phyloP scores from a whole-genome alignment of 2,329 filamentous ascomycete species.

The Hirsutella thompsonii region DNA sequence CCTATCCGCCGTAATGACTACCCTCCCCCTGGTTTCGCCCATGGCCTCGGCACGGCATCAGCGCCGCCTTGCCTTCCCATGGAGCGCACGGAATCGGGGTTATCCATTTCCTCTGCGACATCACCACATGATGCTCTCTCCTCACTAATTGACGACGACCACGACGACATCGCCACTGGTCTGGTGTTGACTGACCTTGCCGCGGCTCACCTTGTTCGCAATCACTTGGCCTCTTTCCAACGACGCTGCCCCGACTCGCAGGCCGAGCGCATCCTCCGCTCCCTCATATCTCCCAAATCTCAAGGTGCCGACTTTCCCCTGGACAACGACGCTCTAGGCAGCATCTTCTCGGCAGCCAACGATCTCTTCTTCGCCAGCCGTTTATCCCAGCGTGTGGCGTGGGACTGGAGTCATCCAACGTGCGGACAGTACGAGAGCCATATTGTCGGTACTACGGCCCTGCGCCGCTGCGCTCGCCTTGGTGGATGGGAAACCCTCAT shows the following conservation, averaged over 20 bases:
- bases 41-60: not conserved
- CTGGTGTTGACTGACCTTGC: conserved; percentile 27
- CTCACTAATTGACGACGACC: conserved; percentile 11
- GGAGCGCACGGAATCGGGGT: conserved; percentile 36
- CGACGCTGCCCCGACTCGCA: conserved; percentile 35
- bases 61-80: conserved; percentile 13
- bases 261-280: conserved; percentile 43
- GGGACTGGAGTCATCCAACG: conserved; percentile 46
- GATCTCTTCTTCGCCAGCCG: conserved; percentile 48
- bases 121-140: conserved; percentile 15
- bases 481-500: conserved; percentile 51
- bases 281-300: conserved; percentile 39
- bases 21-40: not conserved
- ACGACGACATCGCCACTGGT: conserved; percentile 11
- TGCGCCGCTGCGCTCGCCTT: conserved; percentile 30
- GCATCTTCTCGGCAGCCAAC: conserved; percentile 48
- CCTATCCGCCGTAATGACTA: not conserved
- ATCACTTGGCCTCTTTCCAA: conserved; percentile 30
- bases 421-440: conserved; percentile 36
- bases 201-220: conserved; percentile 35
- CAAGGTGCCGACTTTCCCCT: conserved; percentile 34
- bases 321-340: conserved; percentile 42
- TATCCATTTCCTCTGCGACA: conserved; percentile 31
- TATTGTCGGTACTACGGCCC: conserved; percentile 50
- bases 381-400: conserved; percentile 43